phyloP scores from a whole-genome alignment of 2,329 filamentous ascomycete genomes.

The Fusarium tuaranense region DNA sequence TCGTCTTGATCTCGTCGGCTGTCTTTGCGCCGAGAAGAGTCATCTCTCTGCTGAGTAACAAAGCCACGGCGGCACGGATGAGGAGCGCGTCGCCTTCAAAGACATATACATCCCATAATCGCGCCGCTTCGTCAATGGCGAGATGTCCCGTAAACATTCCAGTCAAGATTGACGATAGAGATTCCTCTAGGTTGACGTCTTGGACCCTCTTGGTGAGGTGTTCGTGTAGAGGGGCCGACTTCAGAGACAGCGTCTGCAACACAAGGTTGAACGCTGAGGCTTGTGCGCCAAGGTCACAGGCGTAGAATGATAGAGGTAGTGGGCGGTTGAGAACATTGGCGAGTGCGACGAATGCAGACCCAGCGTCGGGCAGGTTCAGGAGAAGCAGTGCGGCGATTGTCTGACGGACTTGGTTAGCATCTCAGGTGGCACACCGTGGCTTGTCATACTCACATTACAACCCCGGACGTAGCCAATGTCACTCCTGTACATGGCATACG shows the following conservation, averaged over 20 bases:
- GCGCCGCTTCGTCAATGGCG: conserved; percentile 75
- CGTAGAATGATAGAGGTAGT: conserved; percentile 80
- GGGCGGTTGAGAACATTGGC: conserved; percentile 84
- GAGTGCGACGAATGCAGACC: conserved; percentile 76
- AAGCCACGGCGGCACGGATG: conserved; percentile 77
- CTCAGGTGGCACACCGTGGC: conserved; percentile 10
- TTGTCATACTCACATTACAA: conserved; percentile 71
- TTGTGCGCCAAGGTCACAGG: conserved; percentile 76
- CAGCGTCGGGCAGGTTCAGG: conserved; percentile 74
- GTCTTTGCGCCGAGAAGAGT: conserved; percentile 61
- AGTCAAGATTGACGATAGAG: conserved; percentile 71
- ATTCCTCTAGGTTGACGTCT: conserved; percentile 61
- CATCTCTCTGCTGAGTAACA: conserved; percentile 68
- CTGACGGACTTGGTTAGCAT: conserved; percentile 52
- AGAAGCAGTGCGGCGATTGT: conserved; percentile 80
- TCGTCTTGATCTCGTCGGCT: conserved; percentile 56
- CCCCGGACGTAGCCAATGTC: conserved; percentile 84
- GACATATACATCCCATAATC: conserved; percentile 85
- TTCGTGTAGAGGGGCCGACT: conserved; percentile 71
- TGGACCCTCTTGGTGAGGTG: conserved; percentile 69
- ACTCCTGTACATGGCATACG: conserved; percentile 84
- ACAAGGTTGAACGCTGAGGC: conserved; percentile 76
- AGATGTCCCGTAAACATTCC: conserved; percentile 73
- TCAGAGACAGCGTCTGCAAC: conserved; percentile 73
- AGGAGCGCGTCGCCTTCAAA: conserved; percentile 83